Evolutionary conservation across 225 moss, liverwort and hornwort genomes (phyloP), one percentile per base, ranked within the genome.

Genomic region (Physcomitrellopsis africana): DNA sequence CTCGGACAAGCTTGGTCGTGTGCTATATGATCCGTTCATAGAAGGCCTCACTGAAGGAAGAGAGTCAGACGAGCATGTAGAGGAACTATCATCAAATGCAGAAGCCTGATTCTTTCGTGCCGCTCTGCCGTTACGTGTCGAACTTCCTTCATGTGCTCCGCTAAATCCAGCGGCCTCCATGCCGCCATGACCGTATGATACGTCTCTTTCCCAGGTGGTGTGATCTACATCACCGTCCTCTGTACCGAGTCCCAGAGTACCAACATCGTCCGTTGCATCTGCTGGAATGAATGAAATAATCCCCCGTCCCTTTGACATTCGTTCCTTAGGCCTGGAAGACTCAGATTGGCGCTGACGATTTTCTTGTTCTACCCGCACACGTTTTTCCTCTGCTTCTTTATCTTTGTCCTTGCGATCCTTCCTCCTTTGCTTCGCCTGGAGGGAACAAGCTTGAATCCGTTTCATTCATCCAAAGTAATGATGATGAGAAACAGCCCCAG

Each of bases 331-430:
- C 73, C 89, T 86, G 16, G 85, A 76, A 59, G 80, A 65, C 63
- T 89, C 90, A 41, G 76, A 76, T 67, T 84, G 93, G 12, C 86
- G 90, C 77, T 93, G 93, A 17, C 86, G 89, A 62, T 80, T 87
- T 82, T 93, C 99, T 80, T 90, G 93, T 79, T 93, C 99, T 57
- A 89, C 63, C 63, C 93, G 86, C 46, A 83, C 81, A 69, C 92
- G 93, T 76, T 92, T 95, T 70, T 92, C 99, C 78, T 93, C 99
- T 1, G 95, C 89, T 68, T 95, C 99, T 76, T 99, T 99, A 46
- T 99, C 99, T 77, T 92, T 99, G 64, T 99, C 99, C 83, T 93
- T 99, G 13, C 93, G 92, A 80, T 95, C 99, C 82, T 92, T 99
- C 60, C 99, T 92, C 72, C 99, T 89, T 85, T 99, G 99, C 81